Base-by-base conservation (phyloP, 257 asterid genomes). In the Solanum arcanum region DNA sequence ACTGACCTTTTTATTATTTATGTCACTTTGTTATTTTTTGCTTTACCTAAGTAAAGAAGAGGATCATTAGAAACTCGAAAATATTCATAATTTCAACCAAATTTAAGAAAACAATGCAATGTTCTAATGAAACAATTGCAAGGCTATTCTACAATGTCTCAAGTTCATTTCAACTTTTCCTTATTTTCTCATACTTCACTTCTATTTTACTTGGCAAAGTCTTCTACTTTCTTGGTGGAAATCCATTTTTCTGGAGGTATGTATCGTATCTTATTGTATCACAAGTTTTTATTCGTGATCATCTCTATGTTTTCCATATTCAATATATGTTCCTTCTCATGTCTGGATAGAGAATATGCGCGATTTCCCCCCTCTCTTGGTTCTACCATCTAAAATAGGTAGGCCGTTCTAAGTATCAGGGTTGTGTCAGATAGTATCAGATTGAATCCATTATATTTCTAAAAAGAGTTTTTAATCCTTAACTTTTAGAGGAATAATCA, bases 131-230 rank as follows among this genome's bases (percentile, higher is more conserved):
- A 89, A 90, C 94, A 74, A 89, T 93, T 89, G 92, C 90, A 86
- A 88, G 89, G 86, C 90, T 96, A 90, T 96, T 96, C 95, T 94
- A 94, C 90, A 91, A 93, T 92, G 89, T 91, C 88, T 96, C 99
- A 0, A 87, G 90, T 89, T 92, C 95, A 80, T 92, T 93, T 88
- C 91, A 90, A 42, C 98, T 96, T 49, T 91, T 96, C 89, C 86
- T 92, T 90, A 74, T 95, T 90, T 93, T 95, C 94, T 92, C 94
- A 90, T 94, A 96, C 80, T 73, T 94, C 94, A 91, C 95, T 84
- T 95, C 97, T 92, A 92, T 95, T 86, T 90, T 93, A 21, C 96
- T 96, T 75, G 89, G 94, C 83, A 92, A 91, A 82, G 64, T 94
- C 86, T 94, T 96, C 93, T 85, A 86, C 87, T 93, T 94, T 89